Evolutionary conservation across 176 grass and related monocot genomes (phyloP).

Genomic region (bread wheat (Triticum aestivum)): IWGSC_CS_RefSeq_v2.1 NC_057794.1:569819237-569819736

Average conservation of each 20-base stretch:
- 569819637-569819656: conserved; percentile 55
- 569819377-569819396: conserved; percentile 51
- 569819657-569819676: conserved; percentile 50
- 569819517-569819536: conserved; percentile 50
- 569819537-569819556: conserved; percentile 45
- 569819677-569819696: conserved; percentile 29
- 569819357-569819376: conserved; percentile 42
- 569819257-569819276: conserved; percentile 8
- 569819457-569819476: conserved; percentile 49
- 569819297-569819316: conserved; percentile 57
- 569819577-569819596: conserved; percentile 47
- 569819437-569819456: conserved; percentile 46
- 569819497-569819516: conserved; percentile 67
- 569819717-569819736: too few relatives aligned
- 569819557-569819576: conserved; percentile 55
- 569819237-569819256: not conserved
- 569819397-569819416: conserved; percentile 76
- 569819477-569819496: conserved; percentile 54
- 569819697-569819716: too few relatives aligned
- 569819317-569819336: conserved; percentile 66
- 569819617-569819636: conserved; percentile 52
- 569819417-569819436: conserved; percentile 43
- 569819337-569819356: conserved; percentile 64
- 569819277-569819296: conserved; percentile 84
- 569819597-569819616: conserved; percentile 54